These are phyloP conservation scores for Backusella circina DNA, from an alignment of 192 early-diverging fungal genomes.

Conservation along the genomic window DNA sequence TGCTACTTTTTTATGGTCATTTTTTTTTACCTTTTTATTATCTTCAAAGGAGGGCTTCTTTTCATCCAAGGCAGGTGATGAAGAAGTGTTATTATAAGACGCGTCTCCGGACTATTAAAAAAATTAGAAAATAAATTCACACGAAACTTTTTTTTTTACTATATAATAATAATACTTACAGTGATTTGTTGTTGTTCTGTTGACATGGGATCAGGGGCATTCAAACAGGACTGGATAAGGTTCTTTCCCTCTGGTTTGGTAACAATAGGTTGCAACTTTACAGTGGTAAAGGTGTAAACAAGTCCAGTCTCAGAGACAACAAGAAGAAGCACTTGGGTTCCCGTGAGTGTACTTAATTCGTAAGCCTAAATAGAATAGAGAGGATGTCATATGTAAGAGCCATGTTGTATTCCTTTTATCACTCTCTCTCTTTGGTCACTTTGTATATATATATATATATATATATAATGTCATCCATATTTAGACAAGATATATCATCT, in stretches of 20 bases:
- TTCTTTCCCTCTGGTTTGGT: conserved; percentile 89
- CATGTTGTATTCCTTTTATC: background rate
- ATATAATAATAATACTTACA: background rate
- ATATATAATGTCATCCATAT: too few species aligned
- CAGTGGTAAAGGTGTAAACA: conserved; percentile 93
- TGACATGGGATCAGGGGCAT: conserved; percentile 14
- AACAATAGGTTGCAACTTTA: conserved; percentile 89
- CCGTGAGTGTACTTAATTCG: conserved; percentile 90
- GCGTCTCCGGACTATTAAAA: conserved; percentile 5
- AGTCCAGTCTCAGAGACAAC: conserved; percentile 94
- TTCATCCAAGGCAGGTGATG: background rate
- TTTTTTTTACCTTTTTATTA: conserved; percentile 20
- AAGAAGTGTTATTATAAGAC: background rate
- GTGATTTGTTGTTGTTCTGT: background rate
- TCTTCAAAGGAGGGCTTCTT: conserved; percentile 6
- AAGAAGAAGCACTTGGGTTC: conserved; percentile 88
- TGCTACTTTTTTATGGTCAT: too few species aligned
- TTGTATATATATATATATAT: too few species aligned
- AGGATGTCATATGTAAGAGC: too few species aligned
- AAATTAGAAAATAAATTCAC: background rate
- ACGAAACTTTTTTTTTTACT: background rate
- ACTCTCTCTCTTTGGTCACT: background rate
- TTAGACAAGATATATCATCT: too few species aligned
- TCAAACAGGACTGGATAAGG: conserved; percentile 85
- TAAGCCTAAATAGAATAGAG: conserved; percentile 66